Percentiles rank a stretch among this genome's conserved stretches.
phyloP scores from a whole-genome alignment of 495 filamentous ascomycete genomes.

The Xylaria sp. region DNA sequence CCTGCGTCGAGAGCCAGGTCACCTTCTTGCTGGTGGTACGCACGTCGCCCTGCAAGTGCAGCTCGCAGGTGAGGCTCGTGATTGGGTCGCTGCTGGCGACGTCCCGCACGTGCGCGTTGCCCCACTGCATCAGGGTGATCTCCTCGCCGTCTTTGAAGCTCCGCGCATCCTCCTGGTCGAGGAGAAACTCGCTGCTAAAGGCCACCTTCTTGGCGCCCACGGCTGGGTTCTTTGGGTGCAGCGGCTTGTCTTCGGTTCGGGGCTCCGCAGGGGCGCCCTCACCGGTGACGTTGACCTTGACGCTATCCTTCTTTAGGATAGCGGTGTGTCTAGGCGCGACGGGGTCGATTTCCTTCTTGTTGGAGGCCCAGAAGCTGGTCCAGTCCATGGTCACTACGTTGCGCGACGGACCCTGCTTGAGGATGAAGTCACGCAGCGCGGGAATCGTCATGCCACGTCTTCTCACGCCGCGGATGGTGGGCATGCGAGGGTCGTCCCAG shows the following conservation, averaged over 20 bases:
- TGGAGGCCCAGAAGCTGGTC: constrained; percentile 90
- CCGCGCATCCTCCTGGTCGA: constrained; percentile 88
- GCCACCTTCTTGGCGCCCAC: constrained; percentile 85
- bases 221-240: constrained; percentile 85
- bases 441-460: constrained; percentile 90
- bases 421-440: constrained; percentile 88
- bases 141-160: constrained; percentile 85
- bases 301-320: constrained; percentile 68
- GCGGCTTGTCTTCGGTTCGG: constrained; percentile 75
- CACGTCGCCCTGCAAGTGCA: constrained; percentile 87
- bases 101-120: constrained; percentile 81
- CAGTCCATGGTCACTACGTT: constrained; percentile 92
- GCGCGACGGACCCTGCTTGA: constrained; percentile 88
- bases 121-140: constrained; percentile 96
- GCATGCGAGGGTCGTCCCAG: constrained; percentile 96
- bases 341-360: constrained; percentile 95
- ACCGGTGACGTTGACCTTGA: constrained; percentile 72
- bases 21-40: constrained; percentile 96
- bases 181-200: constrained; percentile 71
- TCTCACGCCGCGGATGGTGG: constrained; percentile 86
- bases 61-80: constrained; percentile 73
- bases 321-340: constrained; percentile 86
- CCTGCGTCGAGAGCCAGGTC: constrained; percentile 81
- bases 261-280: constrained; percentile 65
- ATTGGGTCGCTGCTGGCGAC: constrained; percentile 64